A percentile compares a stretch with the other conserved stretches of the same genome.
Conservation (phyloP, 495 filamentous ascomycete species). For the Penicillium crystallinum region DNA sequence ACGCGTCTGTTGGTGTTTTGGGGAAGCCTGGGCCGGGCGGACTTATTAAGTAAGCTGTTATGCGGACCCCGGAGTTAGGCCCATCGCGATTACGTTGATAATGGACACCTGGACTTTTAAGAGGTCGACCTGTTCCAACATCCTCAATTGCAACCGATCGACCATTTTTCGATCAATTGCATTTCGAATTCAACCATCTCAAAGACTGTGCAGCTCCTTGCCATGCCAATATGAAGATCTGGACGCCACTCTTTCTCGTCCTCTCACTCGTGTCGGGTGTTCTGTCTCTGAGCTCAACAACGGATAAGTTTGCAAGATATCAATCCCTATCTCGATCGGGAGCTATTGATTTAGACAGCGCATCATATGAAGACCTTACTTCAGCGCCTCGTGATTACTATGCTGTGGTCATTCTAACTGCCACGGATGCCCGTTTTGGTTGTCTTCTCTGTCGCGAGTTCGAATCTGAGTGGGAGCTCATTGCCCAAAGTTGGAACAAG, state of each 20-base stretch:
- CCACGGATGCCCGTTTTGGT: constrained; percentile 76
- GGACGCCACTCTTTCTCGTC: constrained; percentile 48
- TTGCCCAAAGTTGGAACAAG: constrained; percentile 80
- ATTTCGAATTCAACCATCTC: background rate
- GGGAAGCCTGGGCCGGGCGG: no score
- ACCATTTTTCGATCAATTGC: constrained; percentile 3
- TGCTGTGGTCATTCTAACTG: constrained; percentile 78
- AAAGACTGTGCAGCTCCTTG: constrained; percentile 6
- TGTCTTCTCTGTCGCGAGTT: constrained; percentile 87
- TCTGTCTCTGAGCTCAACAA: constrained; percentile 21
- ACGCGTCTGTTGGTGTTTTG: constrained; percentile 5
- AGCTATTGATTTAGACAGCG: constrained; percentile 72
- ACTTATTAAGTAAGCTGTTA: constrained; percentile 2
- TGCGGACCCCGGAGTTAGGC: no score
- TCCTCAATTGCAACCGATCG: constrained; percentile 10
- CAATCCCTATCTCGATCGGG: constrained; percentile 59
- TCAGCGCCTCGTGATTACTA: constrained; percentile 76
- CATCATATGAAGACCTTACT: constrained; percentile 68
- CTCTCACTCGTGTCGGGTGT: constrained; percentile 45
- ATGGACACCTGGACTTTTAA: constrained; percentile 28
- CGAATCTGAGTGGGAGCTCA: constrained; percentile 88
- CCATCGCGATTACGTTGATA: constrained; percentile 12
- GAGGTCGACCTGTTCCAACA: constrained; percentile 4
- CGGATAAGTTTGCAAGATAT: constrained; percentile 59
- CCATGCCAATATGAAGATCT: constrained; percentile 47